phyloP scores from a whole-genome alignment of 768 basidiomycete genomes.

The Trametes cingulata region DNA sequence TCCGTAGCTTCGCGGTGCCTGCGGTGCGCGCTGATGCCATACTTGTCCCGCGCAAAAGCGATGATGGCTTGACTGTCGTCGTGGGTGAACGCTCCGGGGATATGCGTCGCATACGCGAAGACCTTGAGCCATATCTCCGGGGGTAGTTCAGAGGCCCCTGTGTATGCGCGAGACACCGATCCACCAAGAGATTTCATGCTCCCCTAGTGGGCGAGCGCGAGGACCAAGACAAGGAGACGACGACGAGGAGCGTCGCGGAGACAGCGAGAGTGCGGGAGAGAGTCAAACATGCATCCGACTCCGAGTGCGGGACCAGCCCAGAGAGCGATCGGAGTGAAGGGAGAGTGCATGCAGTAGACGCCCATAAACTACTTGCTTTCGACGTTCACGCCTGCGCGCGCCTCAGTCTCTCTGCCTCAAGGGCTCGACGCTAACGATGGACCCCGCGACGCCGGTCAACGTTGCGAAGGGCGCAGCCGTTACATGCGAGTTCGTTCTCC shows the following conservation, averaged over 20 bases:
- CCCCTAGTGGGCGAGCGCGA: too few species aligned
- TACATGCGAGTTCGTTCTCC: constrained; percentile 81
- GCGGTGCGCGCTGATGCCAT: constrained; percentile 19
- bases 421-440: constrained; percentile 23
- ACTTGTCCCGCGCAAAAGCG: constrained; percentile 15
- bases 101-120: constrained; percentile 16
- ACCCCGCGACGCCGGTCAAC: constrained; percentile 37
- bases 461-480: constrained; percentile 58
- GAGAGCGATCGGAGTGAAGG: not conserved
- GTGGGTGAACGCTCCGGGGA: constrained; percentile 17
- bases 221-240: too few species aligned
- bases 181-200: not conserved
- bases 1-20: constrained; percentile 19
- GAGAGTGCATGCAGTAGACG: not conserved
- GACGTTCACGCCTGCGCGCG: not conserved
- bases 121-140: constrained; percentile 22
- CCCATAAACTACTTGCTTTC: not conserved
- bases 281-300: not conserved
- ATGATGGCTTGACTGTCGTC: constrained; percentile 3
- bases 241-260: not conserved
- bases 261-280: not conserved
- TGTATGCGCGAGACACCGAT: not conserved
- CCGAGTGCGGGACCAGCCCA: too few species aligned
- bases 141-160: not conserved
- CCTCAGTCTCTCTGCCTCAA: not conserved